A percentile compares a stretch with the other conserved stretches of the same genome.
Evolutionary conservation across 768 basidiomycete genomes (phyloP).

Genomic region (Panaeolus cyanescens): DNA sequence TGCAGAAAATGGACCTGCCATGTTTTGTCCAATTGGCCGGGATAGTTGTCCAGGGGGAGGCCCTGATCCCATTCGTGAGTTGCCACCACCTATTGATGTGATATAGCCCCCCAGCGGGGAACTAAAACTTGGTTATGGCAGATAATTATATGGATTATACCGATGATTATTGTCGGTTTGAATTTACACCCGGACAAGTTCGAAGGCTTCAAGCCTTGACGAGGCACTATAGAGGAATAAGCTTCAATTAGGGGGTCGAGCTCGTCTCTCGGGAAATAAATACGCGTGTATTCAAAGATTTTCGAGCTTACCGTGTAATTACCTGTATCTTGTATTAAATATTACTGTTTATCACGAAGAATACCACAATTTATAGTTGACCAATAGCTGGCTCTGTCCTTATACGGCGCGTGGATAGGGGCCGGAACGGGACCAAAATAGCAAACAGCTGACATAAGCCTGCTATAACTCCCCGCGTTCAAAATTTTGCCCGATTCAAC

Average conservation of each 20-base stretch:
- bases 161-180: not conserved
- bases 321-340: no score
- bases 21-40: not conserved
- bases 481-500: not conserved
- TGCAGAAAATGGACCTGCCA: not conserved
- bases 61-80: not conserved
- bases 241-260: no score
- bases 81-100: no score
- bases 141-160: conserved; percentile 1
- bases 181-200: not conserved
- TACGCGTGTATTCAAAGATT: no score
- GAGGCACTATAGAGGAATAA: not conserved
- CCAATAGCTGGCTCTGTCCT: no score
- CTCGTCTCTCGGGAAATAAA: no score
- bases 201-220: not conserved
- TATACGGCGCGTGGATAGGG: not conserved
- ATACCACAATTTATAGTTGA: no score
- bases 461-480: not conserved
- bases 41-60: not conserved
- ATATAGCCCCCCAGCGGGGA: no score
- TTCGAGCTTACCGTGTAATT: no score
- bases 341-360: no score
- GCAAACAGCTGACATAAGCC: not conserved
- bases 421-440: not conserved
- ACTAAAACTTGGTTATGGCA: not conserved